phyloP scores from a whole-genome alignment of 768 basidiomycete species.

The Calocybe cyanea region DNA sequence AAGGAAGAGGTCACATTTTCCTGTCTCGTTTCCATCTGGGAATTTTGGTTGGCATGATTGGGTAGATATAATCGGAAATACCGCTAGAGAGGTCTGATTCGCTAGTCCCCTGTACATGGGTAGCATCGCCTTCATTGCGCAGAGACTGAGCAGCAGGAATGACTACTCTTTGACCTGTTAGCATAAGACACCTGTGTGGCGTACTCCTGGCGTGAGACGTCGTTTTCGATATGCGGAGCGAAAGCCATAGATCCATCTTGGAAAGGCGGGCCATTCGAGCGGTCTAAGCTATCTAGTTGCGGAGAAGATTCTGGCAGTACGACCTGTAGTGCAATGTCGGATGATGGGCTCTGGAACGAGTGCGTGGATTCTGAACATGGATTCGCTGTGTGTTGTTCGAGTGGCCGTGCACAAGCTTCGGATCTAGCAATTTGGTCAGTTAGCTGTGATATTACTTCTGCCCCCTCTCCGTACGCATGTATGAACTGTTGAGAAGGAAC shows the following conservation, averaged over 20 bases:
- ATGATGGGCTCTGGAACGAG: neutral
- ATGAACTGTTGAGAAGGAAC: no score
- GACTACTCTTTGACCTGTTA: conserved; percentile 2
- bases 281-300: neutral
- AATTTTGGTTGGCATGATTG: conserved; percentile 9
- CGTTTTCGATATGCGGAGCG: neutral
- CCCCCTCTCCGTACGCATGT: no score
- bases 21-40: conserved; percentile 10
- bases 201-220: conserved; percentile 1
- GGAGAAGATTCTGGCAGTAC: neutral
- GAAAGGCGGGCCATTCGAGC: neutral
- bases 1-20: conserved; percentile 4
- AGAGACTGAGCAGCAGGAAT: conserved; percentile 2
- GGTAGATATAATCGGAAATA: conserved; percentile 9
- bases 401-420: no score
- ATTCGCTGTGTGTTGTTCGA: no score
- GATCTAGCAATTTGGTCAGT: no score
- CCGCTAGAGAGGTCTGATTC: conserved; percentile 1
- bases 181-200: neutral
- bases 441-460: no score
- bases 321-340: neutral
- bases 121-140: neutral
- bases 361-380: neutral
- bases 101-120: no score
- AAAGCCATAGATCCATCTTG: neutral